Conservation (phyloP, 1,284 basidiomycete species). For the Schizophyllum commune region DNA sequence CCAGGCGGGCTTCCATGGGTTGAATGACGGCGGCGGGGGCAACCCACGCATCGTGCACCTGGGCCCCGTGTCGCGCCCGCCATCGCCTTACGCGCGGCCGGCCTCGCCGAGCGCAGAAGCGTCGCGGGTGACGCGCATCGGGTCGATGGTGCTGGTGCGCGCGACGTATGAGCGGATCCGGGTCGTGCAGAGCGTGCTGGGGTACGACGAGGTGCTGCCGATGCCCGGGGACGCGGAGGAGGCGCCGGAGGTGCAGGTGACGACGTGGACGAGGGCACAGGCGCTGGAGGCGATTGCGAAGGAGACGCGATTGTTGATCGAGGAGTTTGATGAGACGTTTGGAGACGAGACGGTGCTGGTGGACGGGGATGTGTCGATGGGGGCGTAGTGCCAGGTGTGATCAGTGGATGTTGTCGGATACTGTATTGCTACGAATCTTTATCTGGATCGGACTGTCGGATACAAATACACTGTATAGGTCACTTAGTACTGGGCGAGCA, state of each 20-base stretch:
- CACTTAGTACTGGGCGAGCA: no score
- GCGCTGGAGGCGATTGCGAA: conserved; percentile 42
- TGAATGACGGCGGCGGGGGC: conserved; percentile 6
- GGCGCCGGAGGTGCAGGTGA: conserved; percentile 25
- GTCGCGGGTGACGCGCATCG: conserved; percentile 28
- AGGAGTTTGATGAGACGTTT: conserved; percentile 45
- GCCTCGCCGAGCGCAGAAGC: conserved; percentile 13
- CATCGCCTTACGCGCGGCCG: conserved; percentile 26
- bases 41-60: conserved; percentile 52
- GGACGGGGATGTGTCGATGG: conserved; percentile 17
- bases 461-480: no score
- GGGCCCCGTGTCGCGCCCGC: conserved; percentile 39
- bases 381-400: not conserved
- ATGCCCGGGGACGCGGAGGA: conserved; percentile 26
- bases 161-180: conserved; percentile 53
- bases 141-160: conserved; percentile 39
- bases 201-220: conserved; percentile 49
- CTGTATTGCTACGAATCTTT: not conserved
- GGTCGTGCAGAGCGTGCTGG: conserved; percentile 53
- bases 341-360: conserved; percentile 22
- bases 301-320: conserved; percentile 48
- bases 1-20: conserved; percentile 36
- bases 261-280: conserved; percentile 47
- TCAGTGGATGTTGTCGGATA: not conserved
- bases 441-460: no score